phyloP scores from a whole-genome alignment of 1,284 basidiomycete species.

The Schizophyllum commune region DNA sequence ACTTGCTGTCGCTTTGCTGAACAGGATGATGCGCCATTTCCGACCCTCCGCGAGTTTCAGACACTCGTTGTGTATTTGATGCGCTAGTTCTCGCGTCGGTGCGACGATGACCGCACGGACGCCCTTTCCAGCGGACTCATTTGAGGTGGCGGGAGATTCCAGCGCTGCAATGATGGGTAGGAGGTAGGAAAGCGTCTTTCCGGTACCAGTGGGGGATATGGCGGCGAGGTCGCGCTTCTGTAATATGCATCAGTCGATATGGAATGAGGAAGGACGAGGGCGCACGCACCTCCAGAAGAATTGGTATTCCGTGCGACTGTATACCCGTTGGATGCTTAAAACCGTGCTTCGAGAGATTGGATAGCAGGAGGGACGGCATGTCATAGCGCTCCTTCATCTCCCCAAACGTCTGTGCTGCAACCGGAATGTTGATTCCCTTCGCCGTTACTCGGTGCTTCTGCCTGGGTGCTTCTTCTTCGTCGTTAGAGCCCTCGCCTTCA shows the following conservation, averaged over 20 bases:
- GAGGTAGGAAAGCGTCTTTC: constrained; percentile 89
- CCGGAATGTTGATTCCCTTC: constrained; percentile 63
- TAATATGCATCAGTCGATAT: constrained; percentile 3
- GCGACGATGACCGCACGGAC: constrained; percentile 79
- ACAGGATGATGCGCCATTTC: constrained; percentile 78
- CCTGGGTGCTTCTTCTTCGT: constrained; percentile 20
- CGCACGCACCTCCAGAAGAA: constrained; percentile 55
- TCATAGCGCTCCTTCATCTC: constrained; percentile 48
- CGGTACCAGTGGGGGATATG: constrained; percentile 91
- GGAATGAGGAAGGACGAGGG: neutral
- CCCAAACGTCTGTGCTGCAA: constrained; percentile 49
- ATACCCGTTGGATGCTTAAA: constrained; percentile 65
- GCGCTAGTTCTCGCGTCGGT: constrained; percentile 94
- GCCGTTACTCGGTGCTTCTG: constrained; percentile 55
- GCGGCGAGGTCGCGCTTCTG: constrained; percentile 78
- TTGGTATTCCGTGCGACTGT: constrained; percentile 68
- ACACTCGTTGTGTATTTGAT: constrained; percentile 93
- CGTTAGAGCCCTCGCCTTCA: constrained; percentile 20
- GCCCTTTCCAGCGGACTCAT: constrained; percentile 44
- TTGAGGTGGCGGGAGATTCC: constrained; percentile 47
- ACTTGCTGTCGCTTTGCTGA: constrained; percentile 79
- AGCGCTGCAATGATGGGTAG: constrained; percentile 72
- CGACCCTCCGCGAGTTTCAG: constrained; percentile 76
- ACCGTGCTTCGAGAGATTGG: constrained; percentile 53
- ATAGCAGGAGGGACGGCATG: constrained; percentile 47